Evolutionary conservation across 768 basidiomycete species (phyloP).

Genomic region (Boletus pseudopeckii): DNA sequence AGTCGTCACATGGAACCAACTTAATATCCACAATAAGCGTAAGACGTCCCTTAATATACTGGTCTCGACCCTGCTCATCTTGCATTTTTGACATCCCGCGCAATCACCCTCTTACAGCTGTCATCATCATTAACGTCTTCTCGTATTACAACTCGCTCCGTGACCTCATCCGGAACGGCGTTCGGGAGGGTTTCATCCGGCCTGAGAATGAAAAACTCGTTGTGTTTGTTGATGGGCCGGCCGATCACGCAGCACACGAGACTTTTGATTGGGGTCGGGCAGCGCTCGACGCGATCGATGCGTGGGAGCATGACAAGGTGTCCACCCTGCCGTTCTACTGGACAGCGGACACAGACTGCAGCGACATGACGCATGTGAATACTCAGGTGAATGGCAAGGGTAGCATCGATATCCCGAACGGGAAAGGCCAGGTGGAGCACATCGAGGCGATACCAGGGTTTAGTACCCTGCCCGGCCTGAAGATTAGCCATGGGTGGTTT

Average conservation of each 20-base stretch:
- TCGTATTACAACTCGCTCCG: conserved; percentile 84
- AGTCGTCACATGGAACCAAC: conserved; percentile 91
- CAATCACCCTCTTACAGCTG: conserved; percentile 45
- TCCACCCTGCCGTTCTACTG: conserved; percentile 45
- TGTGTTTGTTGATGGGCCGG: conserved; percentile 73
- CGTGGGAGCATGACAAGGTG: conserved; percentile 46
- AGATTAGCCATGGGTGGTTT: conserved; percentile 28
- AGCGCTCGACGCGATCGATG: conserved; percentile 57
- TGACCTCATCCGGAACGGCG: conserved; percentile 61
- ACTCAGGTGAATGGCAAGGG: not conserved
- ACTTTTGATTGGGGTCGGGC: conserved; percentile 77
- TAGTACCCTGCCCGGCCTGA: conserved; percentile 21
- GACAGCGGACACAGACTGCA: conserved; percentile 40
- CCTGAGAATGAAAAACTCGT: conserved; percentile 59
- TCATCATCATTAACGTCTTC: conserved; percentile 82
- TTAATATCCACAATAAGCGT: conserved; percentile 87
- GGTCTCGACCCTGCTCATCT: not conserved
- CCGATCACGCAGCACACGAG: conserved; percentile 47
- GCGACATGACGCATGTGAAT: conserved; percentile 24
- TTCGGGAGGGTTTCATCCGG: conserved; percentile 73
- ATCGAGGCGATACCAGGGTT: conserved; percentile 22
- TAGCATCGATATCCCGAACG: not conserved
- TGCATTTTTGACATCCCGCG: not conserved
- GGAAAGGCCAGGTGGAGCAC: conserved; percentile 18
- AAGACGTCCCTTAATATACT: conserved; percentile 22